A percentile compares a stretch with the other conserved stretches of the same genome.
Evolutionary conservation across 2,329 filamentous ascomycete genomes (phyloP).

Genomic region (Fusarium sp.): DNA sequence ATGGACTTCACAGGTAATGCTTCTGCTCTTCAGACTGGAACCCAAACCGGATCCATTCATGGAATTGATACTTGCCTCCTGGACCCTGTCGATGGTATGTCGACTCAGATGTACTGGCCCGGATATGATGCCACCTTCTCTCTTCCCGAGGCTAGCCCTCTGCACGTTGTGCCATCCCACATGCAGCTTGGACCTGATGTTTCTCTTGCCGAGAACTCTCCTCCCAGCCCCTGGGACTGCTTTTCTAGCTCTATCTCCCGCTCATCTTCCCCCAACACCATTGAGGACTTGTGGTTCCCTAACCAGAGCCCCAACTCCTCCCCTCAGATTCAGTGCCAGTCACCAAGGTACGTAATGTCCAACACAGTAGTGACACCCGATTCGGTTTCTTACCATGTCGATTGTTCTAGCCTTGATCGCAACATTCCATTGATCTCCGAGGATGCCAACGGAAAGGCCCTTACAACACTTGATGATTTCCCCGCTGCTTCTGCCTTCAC

Average conservation of each 20-base stretch:
- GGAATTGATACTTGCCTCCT: constrained; percentile 65
- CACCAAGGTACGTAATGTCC: constrained; percentile 63
- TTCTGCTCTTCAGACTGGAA: constrained; percentile 57
- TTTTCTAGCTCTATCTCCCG: constrained; percentile 66
- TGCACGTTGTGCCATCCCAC: constrained; percentile 68
- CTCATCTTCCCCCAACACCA: constrained; percentile 62
- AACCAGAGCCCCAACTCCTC: constrained; percentile 59
- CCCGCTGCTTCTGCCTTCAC: constrained; percentile 54
- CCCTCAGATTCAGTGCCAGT: constrained; percentile 62
- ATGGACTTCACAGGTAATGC: constrained; percentile 66
- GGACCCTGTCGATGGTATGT: constrained; percentile 60
- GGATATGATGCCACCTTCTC: constrained; percentile 60
- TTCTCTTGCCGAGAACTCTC: constrained; percentile 62
- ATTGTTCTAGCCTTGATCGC: constrained; percentile 48
- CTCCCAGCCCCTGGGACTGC: constrained; percentile 64
- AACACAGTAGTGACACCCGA: constrained; percentile 2
- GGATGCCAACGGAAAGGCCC: constrained; percentile 40
- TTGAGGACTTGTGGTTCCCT: constrained; percentile 62
- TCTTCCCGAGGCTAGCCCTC: constrained; percentile 56
- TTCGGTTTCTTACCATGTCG: constrained; percentile 41
- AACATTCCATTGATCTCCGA: constrained; percentile 50
- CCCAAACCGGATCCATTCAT: constrained; percentile 55
- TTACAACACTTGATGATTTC: constrained; percentile 49
- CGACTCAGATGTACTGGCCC: constrained; percentile 64
- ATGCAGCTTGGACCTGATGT: constrained; percentile 67